Percentiles rank a stretch among this genome's conserved stretches.
phyloP scores from a whole-genome alignment of 108 stramenopile genomes.

The Epithemia pelagica region DNA sequence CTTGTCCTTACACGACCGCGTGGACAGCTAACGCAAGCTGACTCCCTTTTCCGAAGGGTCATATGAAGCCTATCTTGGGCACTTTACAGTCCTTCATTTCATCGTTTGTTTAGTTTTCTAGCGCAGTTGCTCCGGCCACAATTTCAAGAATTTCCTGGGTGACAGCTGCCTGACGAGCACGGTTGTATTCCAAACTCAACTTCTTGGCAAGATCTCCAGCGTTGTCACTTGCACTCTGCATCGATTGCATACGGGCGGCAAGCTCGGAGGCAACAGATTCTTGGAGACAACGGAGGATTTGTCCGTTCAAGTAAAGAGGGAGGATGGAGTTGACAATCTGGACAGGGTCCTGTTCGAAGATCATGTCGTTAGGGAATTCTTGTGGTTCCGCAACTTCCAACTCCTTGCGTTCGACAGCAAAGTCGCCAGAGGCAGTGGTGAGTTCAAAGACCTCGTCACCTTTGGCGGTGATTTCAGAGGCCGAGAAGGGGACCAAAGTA shows the following conservation, averaged over 20 bases:
- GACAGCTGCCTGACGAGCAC: slow-evolving; percentile 93
- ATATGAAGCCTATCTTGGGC: background rate
- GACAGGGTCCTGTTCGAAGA: slow-evolving; percentile 96
- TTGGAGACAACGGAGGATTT: slow-evolving; percentile 91
- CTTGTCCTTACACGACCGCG: background rate
- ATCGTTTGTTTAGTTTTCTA: slow-evolving; percentile 25
- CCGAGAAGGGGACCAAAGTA: slow-evolving; percentile 94
- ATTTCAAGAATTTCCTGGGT: slow-evolving; percentile 95
- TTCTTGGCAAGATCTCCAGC: slow-evolving; percentile 78
- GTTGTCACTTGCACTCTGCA: slow-evolving; percentile 96
- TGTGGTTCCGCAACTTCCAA: slow-evolving; percentile 71
- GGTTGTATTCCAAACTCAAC: slow-evolving; percentile 84
- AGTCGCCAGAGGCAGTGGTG: slow-evolving; percentile 77
- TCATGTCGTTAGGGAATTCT: slow-evolving; percentile 93
- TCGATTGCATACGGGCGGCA: slow-evolving; percentile 94
- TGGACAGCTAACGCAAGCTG: background rate
- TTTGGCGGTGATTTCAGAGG: slow-evolving; percentile 83
- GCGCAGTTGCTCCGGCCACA: slow-evolving; percentile 84
- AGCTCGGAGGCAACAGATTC: slow-evolving; percentile 95
- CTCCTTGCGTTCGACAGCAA: slow-evolving; percentile 77
- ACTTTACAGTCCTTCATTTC: background rate
- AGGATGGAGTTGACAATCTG: slow-evolving; percentile 96
- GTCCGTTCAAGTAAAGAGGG: slow-evolving; percentile 92
- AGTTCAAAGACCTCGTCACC: slow-evolving; percentile 95
- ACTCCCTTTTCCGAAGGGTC: background rate